Percentiles rank a stretch among this genome's conserved stretches.
Conservation (phyloP, 768 basidiomycete species). For the Mycena crocata region DNA sequence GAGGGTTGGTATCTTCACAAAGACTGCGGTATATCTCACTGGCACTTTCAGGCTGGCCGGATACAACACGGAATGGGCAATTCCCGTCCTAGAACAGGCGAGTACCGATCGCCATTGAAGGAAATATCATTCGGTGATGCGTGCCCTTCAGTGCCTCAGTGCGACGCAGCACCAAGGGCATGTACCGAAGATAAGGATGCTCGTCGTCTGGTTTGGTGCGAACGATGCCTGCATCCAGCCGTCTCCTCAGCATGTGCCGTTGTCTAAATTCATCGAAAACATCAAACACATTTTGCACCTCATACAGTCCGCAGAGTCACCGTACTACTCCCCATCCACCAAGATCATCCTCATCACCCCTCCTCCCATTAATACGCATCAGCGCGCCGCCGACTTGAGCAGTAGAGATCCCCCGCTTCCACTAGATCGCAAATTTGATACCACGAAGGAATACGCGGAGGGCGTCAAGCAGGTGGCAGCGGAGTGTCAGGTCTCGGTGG, state of each 20-base stretch:
- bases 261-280: slow-evolving; percentile 72
- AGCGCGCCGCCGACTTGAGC: slow-evolving; percentile 63
- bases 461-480: slow-evolving; percentile 72
- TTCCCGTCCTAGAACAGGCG: slow-evolving; percentile 84
- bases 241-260: slow-evolving; percentile 81
- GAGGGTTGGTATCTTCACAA: too few relatives aligned
- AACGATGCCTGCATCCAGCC: slow-evolving; percentile 84
- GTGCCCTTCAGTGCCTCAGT: slow-evolving; percentile 63
- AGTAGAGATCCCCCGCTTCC: slow-evolving; percentile 60
- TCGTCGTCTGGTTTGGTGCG: slow-evolving; percentile 91
- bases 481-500: slow-evolving; percentile 66
- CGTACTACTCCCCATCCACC: slow-evolving; percentile 77
- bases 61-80: slow-evolving; percentile 89
- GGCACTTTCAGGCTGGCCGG: too few relatives aligned
- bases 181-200: slow-evolving; percentile 72
- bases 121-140: background rate
- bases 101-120: slow-evolving; percentile 25
- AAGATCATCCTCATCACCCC: slow-evolving; percentile 86
- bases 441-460: slow-evolving; percentile 76
- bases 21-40: too few relatives aligned
- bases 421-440: slow-evolving; percentile 71
- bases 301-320: slow-evolving; percentile 71
- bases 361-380: slow-evolving; percentile 80
- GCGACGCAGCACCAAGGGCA: slow-evolving; percentile 60
- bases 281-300: slow-evolving; percentile 70